These are phyloP conservation scores for Phyllosticta citriasiana DNA, from an alignment of 2,329 filamentous ascomycete genomes.

Conservation along the genomic window DNA sequence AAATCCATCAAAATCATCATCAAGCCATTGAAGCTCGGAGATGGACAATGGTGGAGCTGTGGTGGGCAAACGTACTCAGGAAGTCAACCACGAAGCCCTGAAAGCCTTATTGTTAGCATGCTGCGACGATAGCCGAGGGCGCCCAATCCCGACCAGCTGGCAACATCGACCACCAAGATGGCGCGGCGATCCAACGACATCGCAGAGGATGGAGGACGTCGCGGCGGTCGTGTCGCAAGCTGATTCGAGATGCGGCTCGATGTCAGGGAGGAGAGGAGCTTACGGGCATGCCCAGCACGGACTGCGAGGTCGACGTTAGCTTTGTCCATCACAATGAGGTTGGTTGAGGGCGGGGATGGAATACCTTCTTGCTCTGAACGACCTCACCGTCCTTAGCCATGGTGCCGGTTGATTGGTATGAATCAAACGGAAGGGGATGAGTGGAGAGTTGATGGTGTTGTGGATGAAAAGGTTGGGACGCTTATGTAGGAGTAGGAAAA, in stretches of 20 bases:
- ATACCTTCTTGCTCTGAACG: constrained; percentile 37
- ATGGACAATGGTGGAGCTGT: neutral
- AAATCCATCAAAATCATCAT: constrained; percentile 2
- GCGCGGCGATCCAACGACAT: neutral
- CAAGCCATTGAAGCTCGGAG: constrained; percentile 18
- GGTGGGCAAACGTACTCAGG: constrained; percentile 67
- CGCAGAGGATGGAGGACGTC: neutral
- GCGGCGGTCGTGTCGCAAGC: neutral
- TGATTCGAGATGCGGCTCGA: constrained; percentile 1
- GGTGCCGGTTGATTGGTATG: constrained; percentile 26
- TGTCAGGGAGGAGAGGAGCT: constrained; percentile 14
- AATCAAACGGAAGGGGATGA: constrained; percentile 25
- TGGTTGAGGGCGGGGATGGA: neutral
- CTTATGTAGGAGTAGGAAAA: constrained; percentile 1
- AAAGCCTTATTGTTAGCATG: constrained; percentile 14
- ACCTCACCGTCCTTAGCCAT: constrained; percentile 38
- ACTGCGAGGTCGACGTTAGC: constrained; percentile 17
- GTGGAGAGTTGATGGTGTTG: constrained; percentile 16
- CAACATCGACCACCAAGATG: constrained; percentile 12
- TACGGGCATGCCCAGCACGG: constrained; percentile 43
- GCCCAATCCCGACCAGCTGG: constrained; percentile 19
- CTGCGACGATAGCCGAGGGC: constrained; percentile 1
- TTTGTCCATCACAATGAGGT: neutral
- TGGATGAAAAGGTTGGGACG: neutral
- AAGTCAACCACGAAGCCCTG: constrained; percentile 97